Evolutionary conservation across 495 filamentous ascomycete species (phyloP).

Genomic region (Schizothecium vesticola): DNA sequence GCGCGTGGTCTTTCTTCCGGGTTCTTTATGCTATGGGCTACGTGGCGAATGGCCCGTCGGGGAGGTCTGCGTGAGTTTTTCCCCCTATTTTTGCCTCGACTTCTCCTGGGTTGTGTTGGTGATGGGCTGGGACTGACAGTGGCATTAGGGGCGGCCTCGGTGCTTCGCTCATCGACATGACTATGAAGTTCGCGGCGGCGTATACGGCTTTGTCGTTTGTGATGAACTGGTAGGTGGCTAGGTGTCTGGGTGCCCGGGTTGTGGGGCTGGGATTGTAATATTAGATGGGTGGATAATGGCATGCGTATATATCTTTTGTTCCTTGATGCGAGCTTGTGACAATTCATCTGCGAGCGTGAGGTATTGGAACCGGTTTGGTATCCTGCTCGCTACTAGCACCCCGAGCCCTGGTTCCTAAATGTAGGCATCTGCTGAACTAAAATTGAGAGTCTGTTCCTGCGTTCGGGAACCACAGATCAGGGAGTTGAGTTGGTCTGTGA

Average conservation of each 20-base stretch:
- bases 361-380: not conserved
- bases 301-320: not conserved
- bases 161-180: slow-evolving; percentile 17
- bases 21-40: slow-evolving; percentile 59
- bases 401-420: too few species aligned
- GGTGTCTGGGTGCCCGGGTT: not conserved
- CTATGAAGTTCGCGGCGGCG: slow-evolving; percentile 31
- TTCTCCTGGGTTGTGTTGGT: not conserved
- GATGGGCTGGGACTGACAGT: not conserved
- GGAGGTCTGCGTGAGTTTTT: slow-evolving; percentile 25
- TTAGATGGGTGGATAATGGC: not conserved
- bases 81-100: not conserved
- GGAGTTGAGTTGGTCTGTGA: not conserved
- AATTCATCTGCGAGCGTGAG: not conserved
- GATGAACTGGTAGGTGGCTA: slow-evolving; percentile 16
- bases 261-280: not conserved
- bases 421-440: too few species aligned
- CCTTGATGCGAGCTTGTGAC: not conserved
- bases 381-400: not conserved
- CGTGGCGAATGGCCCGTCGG: slow-evolving; percentile 33
- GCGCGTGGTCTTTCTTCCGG: slow-evolving; percentile 52
- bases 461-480: too few species aligned
- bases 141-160: slow-evolving; percentile 16
- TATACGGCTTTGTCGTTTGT: slow-evolving; percentile 28
- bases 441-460: too few species aligned